These are phyloP conservation scores for Monilinia laxa DNA, from an alignment of 2,329 filamentous ascomycete genomes.

Conservation along the genomic window DNA sequence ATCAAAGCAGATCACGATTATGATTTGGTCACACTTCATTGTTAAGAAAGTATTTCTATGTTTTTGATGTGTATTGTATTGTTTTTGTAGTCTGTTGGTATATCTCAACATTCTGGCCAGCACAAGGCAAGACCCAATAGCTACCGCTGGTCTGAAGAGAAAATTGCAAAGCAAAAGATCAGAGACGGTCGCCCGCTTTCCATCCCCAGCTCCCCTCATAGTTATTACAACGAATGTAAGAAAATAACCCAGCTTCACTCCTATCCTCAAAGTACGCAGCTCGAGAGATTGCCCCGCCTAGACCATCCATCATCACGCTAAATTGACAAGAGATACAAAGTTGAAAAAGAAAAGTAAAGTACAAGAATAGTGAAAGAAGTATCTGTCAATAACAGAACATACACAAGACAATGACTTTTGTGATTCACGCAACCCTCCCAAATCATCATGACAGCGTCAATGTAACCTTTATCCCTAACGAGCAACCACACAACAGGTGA, in stretches of 20 bases:
- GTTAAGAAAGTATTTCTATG: constrained; percentile 22
- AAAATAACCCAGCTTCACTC: constrained; percentile 29
- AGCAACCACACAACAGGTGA: constrained; percentile 33
- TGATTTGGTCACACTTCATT: constrained; percentile 7
- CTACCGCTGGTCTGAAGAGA: constrained; percentile 25
- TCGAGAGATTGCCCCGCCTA: constrained; percentile 26
- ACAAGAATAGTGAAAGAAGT: constrained; percentile 37
- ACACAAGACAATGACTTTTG: constrained; percentile 39
- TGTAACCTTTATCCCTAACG: constrained; percentile 34
- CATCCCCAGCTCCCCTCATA: constrained; percentile 26
- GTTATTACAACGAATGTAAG: constrained; percentile 41
- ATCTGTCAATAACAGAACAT: constrained; percentile 19
- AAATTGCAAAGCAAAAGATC: constrained; percentile 30
- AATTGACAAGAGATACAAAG: constrained; percentile 36
- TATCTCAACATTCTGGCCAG: constrained; percentile 32
- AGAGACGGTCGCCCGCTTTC: constrained; percentile 38
- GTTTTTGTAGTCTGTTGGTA: constrained; percentile 22
- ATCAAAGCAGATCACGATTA: background rate
- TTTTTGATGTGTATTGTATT: constrained; percentile 18
- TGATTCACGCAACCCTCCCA: constrained; percentile 30
- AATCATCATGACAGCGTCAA: constrained; percentile 38
- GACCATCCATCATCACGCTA: constrained; percentile 41
- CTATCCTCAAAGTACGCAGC: constrained; percentile 28
- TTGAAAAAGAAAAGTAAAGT: constrained; percentile 38
- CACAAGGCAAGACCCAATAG: constrained; percentile 30